These are phyloP conservation scores for Clitoria ternatea DNA, from an alignment of 306 rosid species.

Conservation along the genomic window DNA sequence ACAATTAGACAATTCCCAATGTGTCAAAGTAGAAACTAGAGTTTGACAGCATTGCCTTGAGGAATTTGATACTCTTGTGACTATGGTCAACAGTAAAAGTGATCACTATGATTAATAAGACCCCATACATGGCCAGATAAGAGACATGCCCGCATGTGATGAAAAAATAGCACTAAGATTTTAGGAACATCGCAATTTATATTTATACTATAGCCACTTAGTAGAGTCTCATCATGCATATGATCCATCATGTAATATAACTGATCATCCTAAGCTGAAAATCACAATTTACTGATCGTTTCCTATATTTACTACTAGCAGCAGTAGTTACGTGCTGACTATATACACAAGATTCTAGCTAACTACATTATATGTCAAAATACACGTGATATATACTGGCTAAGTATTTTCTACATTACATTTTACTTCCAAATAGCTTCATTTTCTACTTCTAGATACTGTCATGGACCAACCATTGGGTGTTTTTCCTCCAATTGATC, in stretches of 20 bases:
- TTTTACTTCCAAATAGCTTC: not conserved
- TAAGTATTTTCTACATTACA: not conserved
- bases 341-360: slow-evolving; percentile 15
- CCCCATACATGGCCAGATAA: no score
- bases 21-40: no score
- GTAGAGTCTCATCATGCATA: slow-evolving; percentile 9
- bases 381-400: not conserved
- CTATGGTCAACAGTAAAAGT: no score
- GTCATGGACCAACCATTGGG: slow-evolving; percentile 34
- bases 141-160: not conserved
- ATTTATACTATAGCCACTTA: not conserved
- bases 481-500: slow-evolving; percentile 20
- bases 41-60: no score
- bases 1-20: no score
- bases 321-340: slow-evolving; percentile 4
- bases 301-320: not conserved
- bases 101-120: no score
- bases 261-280: not conserved
- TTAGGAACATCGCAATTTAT: not conserved
- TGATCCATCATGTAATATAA: slow-evolving; percentile 6
- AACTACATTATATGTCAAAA: not conserved
- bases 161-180: not conserved
- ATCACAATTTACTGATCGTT: slow-evolving; percentile 11
- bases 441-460: slow-evolving; percentile 8
- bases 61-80: no score